These are phyloP conservation scores for Anthoceros angustus DNA, from an alignment of 225 moss, liverwort and hornwort species.

Conservation along the genomic window DNA sequence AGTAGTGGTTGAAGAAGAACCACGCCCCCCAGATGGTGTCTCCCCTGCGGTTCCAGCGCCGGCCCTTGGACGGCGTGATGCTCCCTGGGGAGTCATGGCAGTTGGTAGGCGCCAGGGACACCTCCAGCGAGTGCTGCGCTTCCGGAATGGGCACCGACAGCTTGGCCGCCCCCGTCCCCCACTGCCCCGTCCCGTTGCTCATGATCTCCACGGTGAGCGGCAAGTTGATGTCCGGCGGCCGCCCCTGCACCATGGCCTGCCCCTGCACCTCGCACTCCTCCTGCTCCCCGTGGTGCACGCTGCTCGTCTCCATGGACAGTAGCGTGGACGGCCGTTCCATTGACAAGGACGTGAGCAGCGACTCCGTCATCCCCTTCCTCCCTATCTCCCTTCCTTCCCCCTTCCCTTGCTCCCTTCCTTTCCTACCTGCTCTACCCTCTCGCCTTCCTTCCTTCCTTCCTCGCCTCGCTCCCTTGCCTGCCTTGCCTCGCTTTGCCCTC, in stretches of 20 bases:
- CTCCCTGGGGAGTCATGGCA: conserved; percentile 39
- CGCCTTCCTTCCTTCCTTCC: neutral
- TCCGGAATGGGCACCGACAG: conserved; percentile 17
- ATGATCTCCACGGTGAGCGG: conserved; percentile 46
- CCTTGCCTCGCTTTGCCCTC: neutral
- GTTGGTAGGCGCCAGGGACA: conserved; percentile 28
- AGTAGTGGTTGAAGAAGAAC: conserved; percentile 79
- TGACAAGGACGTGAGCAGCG: neutral
- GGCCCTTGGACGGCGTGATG: conserved; percentile 51
- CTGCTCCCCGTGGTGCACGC: conserved; percentile 9
- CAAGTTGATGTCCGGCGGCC: conserved; percentile 68
- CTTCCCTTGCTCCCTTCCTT: conserved; percentile 9
- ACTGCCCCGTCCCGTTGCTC: neutral
- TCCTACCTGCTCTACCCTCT: conserved; percentile 5
- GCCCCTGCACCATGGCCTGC: conserved; percentile 29
- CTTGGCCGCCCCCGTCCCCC: neutral
- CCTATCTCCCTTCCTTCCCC: conserved; percentile 6
- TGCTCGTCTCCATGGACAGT: conserved; percentile 57
- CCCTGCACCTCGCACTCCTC: conserved; percentile 38
- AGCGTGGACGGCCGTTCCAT: conserved; percentile 23
- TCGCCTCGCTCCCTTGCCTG: neutral
- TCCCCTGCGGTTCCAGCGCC: conserved; percentile 60
- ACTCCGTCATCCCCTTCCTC: neutral
- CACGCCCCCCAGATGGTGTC: conserved; percentile 85
- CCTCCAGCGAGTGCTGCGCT: conserved; percentile 32